Evolutionary conservation across 768 basidiomycete genomes (phyloP).

Genomic region (Trametes meyenii): DNA sequence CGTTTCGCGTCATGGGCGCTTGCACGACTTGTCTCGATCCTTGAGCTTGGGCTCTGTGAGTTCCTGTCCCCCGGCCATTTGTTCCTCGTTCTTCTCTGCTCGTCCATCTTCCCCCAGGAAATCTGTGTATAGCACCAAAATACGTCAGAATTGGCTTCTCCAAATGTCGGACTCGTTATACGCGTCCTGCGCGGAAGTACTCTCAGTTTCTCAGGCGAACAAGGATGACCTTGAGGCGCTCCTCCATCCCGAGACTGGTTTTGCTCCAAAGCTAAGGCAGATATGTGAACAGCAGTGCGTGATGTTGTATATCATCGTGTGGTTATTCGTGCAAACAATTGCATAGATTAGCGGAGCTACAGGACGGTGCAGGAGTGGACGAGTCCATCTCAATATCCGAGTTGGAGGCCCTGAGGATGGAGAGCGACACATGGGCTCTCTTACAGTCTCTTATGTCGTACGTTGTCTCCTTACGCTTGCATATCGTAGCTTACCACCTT

Average conservation of each 20-base stretch:
- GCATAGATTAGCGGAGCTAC: slow-evolving; percentile 53
- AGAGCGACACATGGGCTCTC: slow-evolving; percentile 82
- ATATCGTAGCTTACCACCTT: background rate
- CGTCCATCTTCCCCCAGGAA: background rate
- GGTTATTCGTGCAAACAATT: slow-evolving; percentile 1
- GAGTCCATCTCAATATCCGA: slow-evolving; percentile 49
- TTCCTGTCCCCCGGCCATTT: no score
- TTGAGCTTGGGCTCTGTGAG: background rate
- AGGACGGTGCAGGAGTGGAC: slow-evolving; percentile 41
- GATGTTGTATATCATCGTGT: background rate
- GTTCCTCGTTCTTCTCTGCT: background rate
- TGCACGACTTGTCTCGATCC: background rate
- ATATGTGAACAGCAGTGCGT: slow-evolving; percentile 62
- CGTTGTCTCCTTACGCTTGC: slow-evolving; percentile 34
- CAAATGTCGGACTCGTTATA: slow-evolving; percentile 59
- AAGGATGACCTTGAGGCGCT: slow-evolving; percentile 60
- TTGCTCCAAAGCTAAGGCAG: slow-evolving; percentile 63
- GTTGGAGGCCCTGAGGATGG: slow-evolving; percentile 65
- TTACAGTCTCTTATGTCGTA: slow-evolving; percentile 79
- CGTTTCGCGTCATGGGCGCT: slow-evolving; percentile 1
- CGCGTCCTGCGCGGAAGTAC: slow-evolving; percentile 68
- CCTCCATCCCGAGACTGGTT: slow-evolving; percentile 67
- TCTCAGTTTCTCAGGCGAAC: slow-evolving; percentile 56
- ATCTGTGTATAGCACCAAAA: background rate
- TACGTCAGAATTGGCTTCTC: background rate